Conservation (phyloP, 768 basidiomycete genomes). For the Mycena metata region DNA sequence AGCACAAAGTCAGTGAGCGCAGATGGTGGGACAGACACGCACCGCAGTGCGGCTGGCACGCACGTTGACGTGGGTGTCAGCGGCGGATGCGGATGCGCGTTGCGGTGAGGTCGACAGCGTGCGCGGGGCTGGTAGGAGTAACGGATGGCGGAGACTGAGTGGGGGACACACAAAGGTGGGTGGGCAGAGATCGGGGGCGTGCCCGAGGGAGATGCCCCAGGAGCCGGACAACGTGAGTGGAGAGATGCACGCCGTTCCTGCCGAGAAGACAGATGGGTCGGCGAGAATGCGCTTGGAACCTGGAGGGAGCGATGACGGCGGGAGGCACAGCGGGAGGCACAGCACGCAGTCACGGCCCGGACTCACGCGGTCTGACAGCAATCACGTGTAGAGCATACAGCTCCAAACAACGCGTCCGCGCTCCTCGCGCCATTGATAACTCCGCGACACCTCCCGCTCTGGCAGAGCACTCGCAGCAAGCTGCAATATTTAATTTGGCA, state of each 20-base stretch:
- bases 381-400: constrained; percentile 18
- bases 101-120: constrained; percentile 1
- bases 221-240: no score
- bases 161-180: constrained; percentile 9
- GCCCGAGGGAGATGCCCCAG: no score
- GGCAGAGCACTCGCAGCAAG: constrained; percentile 13
- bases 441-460: constrained; percentile 9
- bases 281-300: neutral
- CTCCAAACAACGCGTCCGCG: constrained; percentile 17
- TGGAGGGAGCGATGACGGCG: constrained; percentile 9
- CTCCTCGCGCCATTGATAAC: no score
- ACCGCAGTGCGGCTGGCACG: constrained; percentile 10
- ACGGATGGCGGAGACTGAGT: constrained; percentile 3
- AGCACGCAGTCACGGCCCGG: neutral
- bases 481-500: constrained; percentile 16
- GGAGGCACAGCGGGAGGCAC: neutral
- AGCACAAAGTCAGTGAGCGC: constrained; percentile 11
- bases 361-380: constrained; percentile 13
- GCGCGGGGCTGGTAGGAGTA: neutral
- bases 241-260: neutral
- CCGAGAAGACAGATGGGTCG: neutral
- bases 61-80: constrained; percentile 8
- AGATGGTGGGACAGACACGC: constrained; percentile 12
- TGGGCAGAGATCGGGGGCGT: no score
- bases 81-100: neutral